These are phyloP conservation scores for Alternaria dauci DNA, from an alignment of 2,329 filamentous ascomycete genomes.

Conservation along the genomic window DNA sequence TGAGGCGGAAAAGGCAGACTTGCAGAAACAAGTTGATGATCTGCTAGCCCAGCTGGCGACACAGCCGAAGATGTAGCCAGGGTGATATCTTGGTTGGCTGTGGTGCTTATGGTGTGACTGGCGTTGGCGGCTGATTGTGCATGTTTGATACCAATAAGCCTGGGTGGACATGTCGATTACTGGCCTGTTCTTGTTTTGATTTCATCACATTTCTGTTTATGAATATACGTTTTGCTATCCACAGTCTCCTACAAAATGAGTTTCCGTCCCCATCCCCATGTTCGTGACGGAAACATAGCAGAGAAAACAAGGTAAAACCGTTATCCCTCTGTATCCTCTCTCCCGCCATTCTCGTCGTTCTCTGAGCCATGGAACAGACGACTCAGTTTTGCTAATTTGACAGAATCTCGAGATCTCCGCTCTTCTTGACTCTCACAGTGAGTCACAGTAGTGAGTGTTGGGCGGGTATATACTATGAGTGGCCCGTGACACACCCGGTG, in stretches of 20 bases:
- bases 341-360: neutral
- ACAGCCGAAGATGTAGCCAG: slow-evolving; percentile 4
- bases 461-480: neutral
- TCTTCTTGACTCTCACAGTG: neutral
- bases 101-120: neutral
- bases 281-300: neutral
- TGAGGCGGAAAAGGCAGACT: slow-evolving; percentile 10
- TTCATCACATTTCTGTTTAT: neutral
- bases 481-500: neutral
- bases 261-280: neutral
- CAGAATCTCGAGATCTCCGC: neutral
- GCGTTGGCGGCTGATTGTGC: neutral
- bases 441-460: neutral
- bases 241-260: too few species aligned
- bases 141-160: neutral
- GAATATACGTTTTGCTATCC: neutral
- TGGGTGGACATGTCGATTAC: neutral
- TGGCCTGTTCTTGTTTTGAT: neutral
- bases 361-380: neutral
- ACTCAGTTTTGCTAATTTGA: neutral
- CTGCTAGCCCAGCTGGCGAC: slow-evolving; percentile 8
- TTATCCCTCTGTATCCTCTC: neutral
- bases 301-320: neutral
- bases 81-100: too few species aligned
- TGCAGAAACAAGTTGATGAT: slow-evolving; percentile 10